These are phyloP conservation scores for Tuber umbilicatum DNA, from an alignment of 495 filamentous ascomycete species.

Conservation along the genomic window DNA sequence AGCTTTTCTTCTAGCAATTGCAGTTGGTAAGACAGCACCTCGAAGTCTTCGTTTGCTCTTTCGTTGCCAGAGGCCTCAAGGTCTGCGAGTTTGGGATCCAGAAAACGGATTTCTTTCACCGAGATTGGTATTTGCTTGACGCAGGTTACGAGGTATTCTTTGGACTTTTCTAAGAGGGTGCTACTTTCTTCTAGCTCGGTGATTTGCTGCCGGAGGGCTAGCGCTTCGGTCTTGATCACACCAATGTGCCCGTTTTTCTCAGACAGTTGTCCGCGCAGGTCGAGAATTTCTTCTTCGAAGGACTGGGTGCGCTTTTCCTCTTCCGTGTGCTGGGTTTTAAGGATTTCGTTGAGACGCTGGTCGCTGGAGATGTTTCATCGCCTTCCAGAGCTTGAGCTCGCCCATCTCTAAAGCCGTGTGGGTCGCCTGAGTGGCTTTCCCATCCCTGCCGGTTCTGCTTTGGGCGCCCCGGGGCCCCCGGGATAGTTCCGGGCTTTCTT, in stretches of 20 bases:
- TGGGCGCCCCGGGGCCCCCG: constrained; percentile 20
- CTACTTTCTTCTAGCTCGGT: constrained; percentile 20
- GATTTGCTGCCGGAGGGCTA: constrained; percentile 27
- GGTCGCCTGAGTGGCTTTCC: constrained; percentile 16
- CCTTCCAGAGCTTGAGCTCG: constrained; percentile 14
- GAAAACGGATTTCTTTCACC: constrained; percentile 15
- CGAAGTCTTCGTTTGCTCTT: constrained; percentile 8
- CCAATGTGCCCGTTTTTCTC: constrained; percentile 26
- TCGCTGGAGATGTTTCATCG: constrained; percentile 26
- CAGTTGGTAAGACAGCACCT: not conserved
- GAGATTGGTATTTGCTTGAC: not conserved
- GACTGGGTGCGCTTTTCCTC: constrained; percentile 13
- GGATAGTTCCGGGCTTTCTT: constrained; percentile 16
- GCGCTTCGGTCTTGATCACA: constrained; percentile 27
- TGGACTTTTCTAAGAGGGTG: constrained; percentile 10
- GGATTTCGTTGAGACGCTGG: constrained; percentile 28
- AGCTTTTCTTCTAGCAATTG: constrained; percentile 20
- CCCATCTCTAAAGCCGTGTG: constrained; percentile 17
- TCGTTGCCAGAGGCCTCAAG: constrained; percentile 13
- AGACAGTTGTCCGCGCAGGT: constrained; percentile 21
- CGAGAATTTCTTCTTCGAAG: constrained; percentile 20
- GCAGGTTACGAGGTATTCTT: constrained; percentile 11
- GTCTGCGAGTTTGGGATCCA: constrained; percentile 21
- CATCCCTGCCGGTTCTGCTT: constrained; percentile 14
- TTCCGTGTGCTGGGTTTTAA: constrained; percentile 21